These are phyloP conservation scores for Chenopodium quinoa DNA, from an alignment of 148 eudicot species.

Conservation along the genomic window DNA sequence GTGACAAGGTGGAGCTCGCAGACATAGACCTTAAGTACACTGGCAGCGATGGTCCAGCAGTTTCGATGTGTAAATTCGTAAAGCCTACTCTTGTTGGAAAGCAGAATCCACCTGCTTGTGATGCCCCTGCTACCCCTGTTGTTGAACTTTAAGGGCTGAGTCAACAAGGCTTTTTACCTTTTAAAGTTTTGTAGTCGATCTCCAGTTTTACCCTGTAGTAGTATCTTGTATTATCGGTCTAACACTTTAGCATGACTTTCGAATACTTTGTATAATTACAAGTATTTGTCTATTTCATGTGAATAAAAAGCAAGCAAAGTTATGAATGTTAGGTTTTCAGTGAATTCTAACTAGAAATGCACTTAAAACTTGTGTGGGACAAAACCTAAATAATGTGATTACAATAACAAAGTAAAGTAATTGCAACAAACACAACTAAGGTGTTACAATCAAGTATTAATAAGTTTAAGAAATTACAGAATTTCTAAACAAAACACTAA, in stretches of 20 bases:
- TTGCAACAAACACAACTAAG: no score
- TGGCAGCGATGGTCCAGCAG: conserved; percentile 34
- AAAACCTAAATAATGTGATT: no score
- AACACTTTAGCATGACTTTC: background rate
- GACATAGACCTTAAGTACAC: conserved; percentile 39
- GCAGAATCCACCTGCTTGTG: conserved; percentile 41
- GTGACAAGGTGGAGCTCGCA: conserved; percentile 36
- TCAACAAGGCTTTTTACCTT: no score
- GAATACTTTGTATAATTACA: background rate
- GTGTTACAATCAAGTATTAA: no score
- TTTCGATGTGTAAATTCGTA: conserved; percentile 38
- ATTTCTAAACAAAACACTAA: no score
- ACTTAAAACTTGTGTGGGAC: no score
- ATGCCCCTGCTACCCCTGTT: conserved; percentile 15
- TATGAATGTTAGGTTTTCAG: no score
- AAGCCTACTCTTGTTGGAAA: conserved; percentile 36
- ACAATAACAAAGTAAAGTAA: no score
- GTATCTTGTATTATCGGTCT: background rate
- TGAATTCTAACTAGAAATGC: no score
- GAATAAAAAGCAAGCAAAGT: no score
- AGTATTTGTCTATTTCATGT: no score
- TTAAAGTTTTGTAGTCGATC: conserved; percentile 33
- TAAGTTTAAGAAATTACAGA: no score
- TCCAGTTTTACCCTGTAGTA: background rate
- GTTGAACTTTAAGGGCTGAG: background rate